These are phyloP conservation scores for Mentha longifolia DNA, from an alignment of 257 asterid genomes.

Conservation along the genomic window DNA sequence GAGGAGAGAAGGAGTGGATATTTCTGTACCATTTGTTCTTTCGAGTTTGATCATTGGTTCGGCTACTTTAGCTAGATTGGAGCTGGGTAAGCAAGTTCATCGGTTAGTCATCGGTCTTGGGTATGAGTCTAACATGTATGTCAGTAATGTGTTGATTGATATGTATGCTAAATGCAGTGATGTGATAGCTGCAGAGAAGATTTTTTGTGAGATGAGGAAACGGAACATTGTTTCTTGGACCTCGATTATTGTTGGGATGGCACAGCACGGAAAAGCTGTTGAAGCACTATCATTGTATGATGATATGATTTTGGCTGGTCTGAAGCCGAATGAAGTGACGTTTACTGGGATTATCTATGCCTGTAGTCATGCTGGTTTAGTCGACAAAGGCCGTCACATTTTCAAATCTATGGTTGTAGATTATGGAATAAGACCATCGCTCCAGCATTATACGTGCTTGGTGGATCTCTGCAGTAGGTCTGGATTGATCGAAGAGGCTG, in stretches of 20 bases:
- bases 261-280: slow-evolving; percentile 77
- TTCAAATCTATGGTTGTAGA: slow-evolving; percentile 71
- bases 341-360: slow-evolving; percentile 76
- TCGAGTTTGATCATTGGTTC: slow-evolving; percentile 70
- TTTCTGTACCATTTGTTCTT: slow-evolving; percentile 57
- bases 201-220: slow-evolving; percentile 48
- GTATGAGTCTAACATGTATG: slow-evolving; percentile 47
- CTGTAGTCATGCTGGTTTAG: slow-evolving; percentile 80
- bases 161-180: slow-evolving; percentile 92
- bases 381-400: slow-evolving; percentile 59
- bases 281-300: slow-evolving; percentile 64
- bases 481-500: slow-evolving; percentile 66
- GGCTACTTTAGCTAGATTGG: slow-evolving; percentile 56
- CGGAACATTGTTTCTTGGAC: slow-evolving; percentile 87
- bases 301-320: slow-evolving; percentile 57
- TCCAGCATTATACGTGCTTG: slow-evolving; percentile 81
- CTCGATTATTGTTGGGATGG: slow-evolving; percentile 81
- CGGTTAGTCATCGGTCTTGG: slow-evolving; percentile 65
- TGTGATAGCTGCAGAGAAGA: slow-evolving; percentile 54
- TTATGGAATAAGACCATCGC: slow-evolving; percentile 60
- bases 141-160: slow-evolving; percentile 66
- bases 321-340: slow-evolving; percentile 77
- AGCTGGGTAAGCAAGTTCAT: slow-evolving; percentile 80
- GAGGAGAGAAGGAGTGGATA: slow-evolving; percentile 58
- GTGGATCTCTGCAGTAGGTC: slow-evolving; percentile 79